Conservation (phyloP, 371 early-diverging fungal genomes). For the Mucor irregularis region DNA sequence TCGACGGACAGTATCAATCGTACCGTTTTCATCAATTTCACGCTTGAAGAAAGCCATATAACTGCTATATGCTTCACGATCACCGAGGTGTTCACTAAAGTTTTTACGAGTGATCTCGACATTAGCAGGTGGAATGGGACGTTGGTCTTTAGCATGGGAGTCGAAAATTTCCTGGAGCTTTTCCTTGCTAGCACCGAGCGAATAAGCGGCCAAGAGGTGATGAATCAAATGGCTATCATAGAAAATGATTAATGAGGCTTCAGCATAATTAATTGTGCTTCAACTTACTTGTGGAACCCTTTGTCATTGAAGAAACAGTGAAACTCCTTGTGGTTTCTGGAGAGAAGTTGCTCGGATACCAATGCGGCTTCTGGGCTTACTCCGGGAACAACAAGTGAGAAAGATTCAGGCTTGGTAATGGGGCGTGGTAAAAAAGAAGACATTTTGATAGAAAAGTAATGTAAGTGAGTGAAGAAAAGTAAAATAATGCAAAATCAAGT, state of each 20-base stretch:
- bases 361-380: constrained; percentile 29
- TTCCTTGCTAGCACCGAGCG: constrained; percentile 51
- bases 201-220: constrained; percentile 55
- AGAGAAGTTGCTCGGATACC: constrained; percentile 34
- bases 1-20: constrained; percentile 44
- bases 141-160: constrained; percentile 38
- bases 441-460: constrained; percentile 21
- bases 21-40: constrained; percentile 48
- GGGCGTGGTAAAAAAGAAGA: constrained; percentile 11
- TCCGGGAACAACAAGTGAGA: constrained; percentile 40
- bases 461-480: background rate
- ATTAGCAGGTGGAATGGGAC: constrained; percentile 30
- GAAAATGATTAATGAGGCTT: background rate
- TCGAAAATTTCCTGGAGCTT: constrained; percentile 56
- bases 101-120: constrained; percentile 39
- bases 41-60: constrained; percentile 47
- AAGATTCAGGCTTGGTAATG: constrained; percentile 13
- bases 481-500: too few species aligned
- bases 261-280: background rate
- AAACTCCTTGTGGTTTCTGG: constrained; percentile 36
- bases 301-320: constrained; percentile 46
- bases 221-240: constrained; percentile 52
- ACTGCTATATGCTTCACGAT: constrained; percentile 47
- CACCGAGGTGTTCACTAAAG: constrained; percentile 37
- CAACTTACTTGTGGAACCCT: constrained; percentile 47